Evolutionary conservation across 2,329 filamentous ascomycete genomes (phyloP).

Genomic region (Pestalotiopsis fici): DNA sequence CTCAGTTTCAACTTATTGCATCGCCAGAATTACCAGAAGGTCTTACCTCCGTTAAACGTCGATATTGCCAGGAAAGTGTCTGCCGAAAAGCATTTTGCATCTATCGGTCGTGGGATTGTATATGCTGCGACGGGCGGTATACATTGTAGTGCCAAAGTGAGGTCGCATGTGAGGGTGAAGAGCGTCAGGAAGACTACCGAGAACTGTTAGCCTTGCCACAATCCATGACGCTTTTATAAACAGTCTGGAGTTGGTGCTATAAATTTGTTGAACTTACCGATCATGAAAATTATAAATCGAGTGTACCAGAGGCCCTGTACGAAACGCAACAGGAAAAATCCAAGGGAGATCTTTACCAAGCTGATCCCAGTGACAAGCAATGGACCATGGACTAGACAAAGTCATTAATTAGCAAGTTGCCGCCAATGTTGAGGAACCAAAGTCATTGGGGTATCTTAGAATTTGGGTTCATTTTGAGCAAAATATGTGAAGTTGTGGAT

Average conservation of each 20-base stretch:
- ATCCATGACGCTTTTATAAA: not conserved
- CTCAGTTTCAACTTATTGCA: not conserved
- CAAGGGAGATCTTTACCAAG: slow-evolving; percentile 13
- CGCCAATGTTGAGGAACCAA: no score
- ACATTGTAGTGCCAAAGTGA: slow-evolving; percentile 10
- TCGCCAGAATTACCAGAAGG: not conserved
- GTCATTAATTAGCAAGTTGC: not conserved
- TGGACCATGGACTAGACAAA: not conserved
- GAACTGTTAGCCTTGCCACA: not conserved
- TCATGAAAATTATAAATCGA: slow-evolving; percentile 9
- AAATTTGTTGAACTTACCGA: not conserved
- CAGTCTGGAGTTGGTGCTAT: not conserved
- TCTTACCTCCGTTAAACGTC: slow-evolving; percentile 9
- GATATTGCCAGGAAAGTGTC: slow-evolving; percentile 5
- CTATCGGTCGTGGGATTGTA: not conserved
- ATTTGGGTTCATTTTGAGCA: not conserved
- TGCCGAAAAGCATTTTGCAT: slow-evolving; percentile 6
- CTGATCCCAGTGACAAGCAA: slow-evolving; percentile 13
- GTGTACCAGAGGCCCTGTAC: slow-evolving; percentile 10
- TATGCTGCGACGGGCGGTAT: slow-evolving; percentile 1
- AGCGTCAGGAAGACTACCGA: slow-evolving; percentile 7
- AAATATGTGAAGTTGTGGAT: not conserved
- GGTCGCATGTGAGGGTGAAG: slow-evolving; percentile 11
- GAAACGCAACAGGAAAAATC: slow-evolving; percentile 12
- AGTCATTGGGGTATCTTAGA: no score